phyloP scores from a whole-genome alignment of 2,329 filamentous ascomycete genomes.

The Delphinella strobiligena region DNA sequence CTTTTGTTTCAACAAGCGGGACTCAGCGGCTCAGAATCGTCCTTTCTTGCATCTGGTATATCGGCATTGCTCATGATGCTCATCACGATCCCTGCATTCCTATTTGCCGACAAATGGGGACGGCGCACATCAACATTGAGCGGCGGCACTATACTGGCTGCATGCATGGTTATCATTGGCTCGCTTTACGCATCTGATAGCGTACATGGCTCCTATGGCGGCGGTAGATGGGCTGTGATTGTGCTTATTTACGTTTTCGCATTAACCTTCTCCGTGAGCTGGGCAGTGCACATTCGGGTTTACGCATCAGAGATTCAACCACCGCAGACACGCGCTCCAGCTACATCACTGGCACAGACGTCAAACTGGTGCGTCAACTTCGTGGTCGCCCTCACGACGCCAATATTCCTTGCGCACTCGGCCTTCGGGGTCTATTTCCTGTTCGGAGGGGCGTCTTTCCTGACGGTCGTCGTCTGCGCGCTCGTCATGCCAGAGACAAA shows the following conservation, averaged over 20 bases:
- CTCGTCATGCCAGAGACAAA: conserved; percentile 10
- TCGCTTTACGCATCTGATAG: conserved; percentile 32
- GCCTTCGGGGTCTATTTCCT: conserved; percentile 22
- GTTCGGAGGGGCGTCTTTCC: conserved; percentile 19
- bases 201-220: conserved; percentile 25
- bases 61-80: conserved; percentile 47
- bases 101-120: conserved; percentile 47
- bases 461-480: conserved; percentile 8
- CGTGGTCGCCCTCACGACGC: conserved; percentile 30
- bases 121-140: conserved; percentile 41
- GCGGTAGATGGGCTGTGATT: conserved; percentile 37
- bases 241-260: conserved; percentile 37
- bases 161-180: conserved; percentile 37
- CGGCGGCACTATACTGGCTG: conserved; percentile 40
- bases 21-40: conserved; percentile 39
- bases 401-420: conserved; percentile 35
- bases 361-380: conserved; percentile 36
- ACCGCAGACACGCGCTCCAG: conserved; percentile 39
- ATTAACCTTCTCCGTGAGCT: conserved; percentile 35
- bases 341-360: conserved; percentile 40
- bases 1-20: conserved; percentile 49
- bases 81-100: conserved; percentile 44
- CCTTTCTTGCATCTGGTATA: conserved; percentile 50
- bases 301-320: conserved; percentile 48
- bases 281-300: conserved; percentile 43